Base-by-base conservation (phyloP, 2,329 filamentous ascomycete species). In the Lizonia empirigonia region DNA sequence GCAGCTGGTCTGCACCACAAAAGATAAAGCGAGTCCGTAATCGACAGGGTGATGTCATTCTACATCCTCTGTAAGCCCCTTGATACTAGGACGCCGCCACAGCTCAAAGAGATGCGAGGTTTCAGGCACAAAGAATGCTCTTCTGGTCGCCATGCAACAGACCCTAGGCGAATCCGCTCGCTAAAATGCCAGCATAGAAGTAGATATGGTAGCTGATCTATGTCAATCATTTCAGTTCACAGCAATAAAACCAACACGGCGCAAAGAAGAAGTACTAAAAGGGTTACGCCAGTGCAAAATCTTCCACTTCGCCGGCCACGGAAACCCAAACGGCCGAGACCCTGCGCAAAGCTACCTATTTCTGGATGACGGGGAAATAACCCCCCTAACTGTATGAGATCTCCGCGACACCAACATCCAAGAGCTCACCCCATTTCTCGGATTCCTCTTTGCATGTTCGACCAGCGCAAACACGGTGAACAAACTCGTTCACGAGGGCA, bases 301-400 rank as follows among this genome's bases (percentile, higher is more conserved):
- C 4, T 75, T 77, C 48, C 76, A 78, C 51, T 79, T 79, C 42
- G 75, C 76, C 1, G 72, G 76, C 6, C 76, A 77, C 44, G 75
- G 71, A 0, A 2, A 20, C 1, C 56, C 67, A 0, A 45, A 76
- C 44, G 4, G 19, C 0, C 3, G 4, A 0, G 66, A 74, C 7
- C 73, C 75, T 0, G 69, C 64, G 6, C 52, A 58, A 35, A 74
- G 71, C 52, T 42, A 15, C 34, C 50, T 76, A 2, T 55, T 72
- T 1, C 57, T 73, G 59, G 24, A 26, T 9, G 24, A 26, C 24
- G 8, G 24, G 24, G 24, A 9, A 7, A 26, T 12, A 26, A 26
- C 3, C 24, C 24, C 24, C 7, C 24, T 26, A 12, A 26, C 24
- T 9, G 24, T 26, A 12, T 7, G 24, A 7, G 24, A 26, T 26